phyloP scores from a whole-genome alignment of 2,329 filamentous ascomycete genomes.

The Parastagonospora avenae region DNA sequence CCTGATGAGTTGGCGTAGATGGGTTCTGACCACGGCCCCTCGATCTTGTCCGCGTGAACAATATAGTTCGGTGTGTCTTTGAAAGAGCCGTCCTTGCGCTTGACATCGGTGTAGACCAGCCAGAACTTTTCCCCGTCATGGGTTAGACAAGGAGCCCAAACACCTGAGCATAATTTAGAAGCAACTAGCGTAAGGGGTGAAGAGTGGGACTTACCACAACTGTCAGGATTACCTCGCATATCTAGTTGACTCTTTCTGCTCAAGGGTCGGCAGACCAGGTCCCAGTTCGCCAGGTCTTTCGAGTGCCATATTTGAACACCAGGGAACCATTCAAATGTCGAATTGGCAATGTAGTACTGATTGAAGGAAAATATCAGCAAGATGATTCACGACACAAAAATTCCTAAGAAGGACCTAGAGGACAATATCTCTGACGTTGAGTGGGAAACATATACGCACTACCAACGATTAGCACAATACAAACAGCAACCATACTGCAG shows the following conservation, averaged over 20 bases:
- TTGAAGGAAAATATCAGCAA: background rate
- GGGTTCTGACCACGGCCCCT: conserved; percentile 67
- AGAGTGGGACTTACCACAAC: conserved; percentile 46
- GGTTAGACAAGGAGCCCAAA: conserved; percentile 69
- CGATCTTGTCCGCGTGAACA: conserved; percentile 56
- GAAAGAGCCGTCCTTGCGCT: conserved; percentile 69
- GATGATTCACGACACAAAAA: background rate
- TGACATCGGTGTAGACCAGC: conserved; percentile 70
- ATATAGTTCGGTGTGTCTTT: conserved; percentile 70
- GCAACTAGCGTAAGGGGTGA: background rate
- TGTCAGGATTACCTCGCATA: conserved; percentile 58
- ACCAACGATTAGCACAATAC: conserved; percentile 4
- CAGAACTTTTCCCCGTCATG: conserved; percentile 66
- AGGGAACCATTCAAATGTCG: conserved; percentile 67
- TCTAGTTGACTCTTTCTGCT: conserved; percentile 58
- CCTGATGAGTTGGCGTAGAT: conserved; percentile 65
- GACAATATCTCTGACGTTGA: no score
- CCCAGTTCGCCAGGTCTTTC: conserved; percentile 59
- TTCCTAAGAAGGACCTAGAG: background rate
- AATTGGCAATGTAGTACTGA: conserved; percentile 64
- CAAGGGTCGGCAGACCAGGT: conserved; percentile 59
- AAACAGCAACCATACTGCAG: background rate
- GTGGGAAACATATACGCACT: conserved; percentile 2
- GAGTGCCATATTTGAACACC: conserved; percentile 61
- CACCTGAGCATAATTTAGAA: conserved; percentile 17